phyloP scores from a whole-genome alignment of 169 alveolate species.

The Eimeria brunetti region DNA sequence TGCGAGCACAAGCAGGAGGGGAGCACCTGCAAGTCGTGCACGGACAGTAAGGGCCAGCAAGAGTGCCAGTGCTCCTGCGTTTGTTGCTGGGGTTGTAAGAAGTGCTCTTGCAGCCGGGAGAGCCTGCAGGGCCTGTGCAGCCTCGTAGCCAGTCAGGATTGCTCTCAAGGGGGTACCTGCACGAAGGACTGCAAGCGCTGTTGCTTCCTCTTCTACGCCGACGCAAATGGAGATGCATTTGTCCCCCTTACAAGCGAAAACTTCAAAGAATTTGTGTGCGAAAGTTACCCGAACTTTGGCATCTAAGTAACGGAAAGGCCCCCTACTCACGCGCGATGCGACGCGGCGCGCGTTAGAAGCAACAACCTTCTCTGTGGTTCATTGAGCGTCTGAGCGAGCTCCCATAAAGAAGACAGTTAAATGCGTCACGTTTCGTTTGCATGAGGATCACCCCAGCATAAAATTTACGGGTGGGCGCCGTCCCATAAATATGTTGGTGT shows the following conservation, averaged over 20 bases:
- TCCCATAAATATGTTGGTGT: background rate
- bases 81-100: constrained; percentile 28
- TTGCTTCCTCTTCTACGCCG: constrained; percentile 67
- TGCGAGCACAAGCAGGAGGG: constrained; percentile 2
- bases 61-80: constrained; percentile 29
- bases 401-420: background rate
- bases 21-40: constrained; percentile 23
- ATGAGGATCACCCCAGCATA: background rate
- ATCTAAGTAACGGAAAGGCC: background rate
- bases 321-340: background rate
- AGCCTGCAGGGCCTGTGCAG: constrained; percentile 51
- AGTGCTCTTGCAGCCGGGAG: background rate
- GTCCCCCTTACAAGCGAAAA: constrained; percentile 41
- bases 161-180: constrained; percentile 8
- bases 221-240: constrained; percentile 58
- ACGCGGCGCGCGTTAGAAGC: background rate
- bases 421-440: background rate
- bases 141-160: constrained; percentile 34
- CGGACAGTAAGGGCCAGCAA: background rate
- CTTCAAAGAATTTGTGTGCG: constrained; percentile 46
- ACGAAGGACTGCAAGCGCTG: constrained; percentile 45
- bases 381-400: no score
- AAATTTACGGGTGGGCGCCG: background rate
- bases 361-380: background rate
- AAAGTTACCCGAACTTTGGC: constrained; percentile 42